A percentile compares a stretch with the other conserved stretches of the same genome.
Conservation (phyloP, 495 filamentous ascomycete genomes). For the Recurvomyces mirabilis region DNA sequence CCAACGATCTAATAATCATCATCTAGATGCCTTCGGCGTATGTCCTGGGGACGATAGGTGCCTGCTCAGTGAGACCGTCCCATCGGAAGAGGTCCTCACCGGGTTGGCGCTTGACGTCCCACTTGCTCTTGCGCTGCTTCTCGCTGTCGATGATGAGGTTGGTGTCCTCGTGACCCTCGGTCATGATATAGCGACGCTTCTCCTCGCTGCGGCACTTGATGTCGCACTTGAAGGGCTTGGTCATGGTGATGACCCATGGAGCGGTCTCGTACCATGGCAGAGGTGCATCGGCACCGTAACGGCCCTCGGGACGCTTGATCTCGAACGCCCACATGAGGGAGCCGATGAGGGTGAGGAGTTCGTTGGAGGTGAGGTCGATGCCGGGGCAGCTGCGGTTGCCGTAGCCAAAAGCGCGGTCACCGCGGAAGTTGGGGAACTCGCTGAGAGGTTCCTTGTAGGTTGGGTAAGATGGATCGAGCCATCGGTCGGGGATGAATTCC, state of each 20-base stretch:
- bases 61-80: constrained; percentile 10
- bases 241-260: constrained; percentile 19
- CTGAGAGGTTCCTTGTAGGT: constrained; percentile 23
- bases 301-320: constrained; percentile 25
- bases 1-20: too few species aligned
- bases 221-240: constrained; percentile 13
- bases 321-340: constrained; percentile 49
- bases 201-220: constrained; percentile 12
- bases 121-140: not conserved
- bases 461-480: constrained; percentile 39
- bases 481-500: constrained; percentile 38
- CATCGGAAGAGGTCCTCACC: constrained; percentile 4
- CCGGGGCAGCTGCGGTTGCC: constrained; percentile 41
- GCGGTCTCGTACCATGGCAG: constrained; percentile 17
- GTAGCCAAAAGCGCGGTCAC: constrained; percentile 39
- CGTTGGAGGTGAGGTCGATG: constrained; percentile 39
- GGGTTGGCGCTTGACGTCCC: constrained; percentile 4
- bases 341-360: constrained; percentile 46
- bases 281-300: not conserved
- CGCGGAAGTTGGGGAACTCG: constrained; percentile 37
- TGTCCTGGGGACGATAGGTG: not conserved
- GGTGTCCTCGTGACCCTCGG: not conserved
- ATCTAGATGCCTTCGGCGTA: not conserved
- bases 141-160: not conserved
- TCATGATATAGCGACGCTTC: constrained; percentile 13